These are phyloP conservation scores for Orychophragmus violaceus DNA, from an alignment of 345 rosid species.

Conservation along the genomic window DNA sequence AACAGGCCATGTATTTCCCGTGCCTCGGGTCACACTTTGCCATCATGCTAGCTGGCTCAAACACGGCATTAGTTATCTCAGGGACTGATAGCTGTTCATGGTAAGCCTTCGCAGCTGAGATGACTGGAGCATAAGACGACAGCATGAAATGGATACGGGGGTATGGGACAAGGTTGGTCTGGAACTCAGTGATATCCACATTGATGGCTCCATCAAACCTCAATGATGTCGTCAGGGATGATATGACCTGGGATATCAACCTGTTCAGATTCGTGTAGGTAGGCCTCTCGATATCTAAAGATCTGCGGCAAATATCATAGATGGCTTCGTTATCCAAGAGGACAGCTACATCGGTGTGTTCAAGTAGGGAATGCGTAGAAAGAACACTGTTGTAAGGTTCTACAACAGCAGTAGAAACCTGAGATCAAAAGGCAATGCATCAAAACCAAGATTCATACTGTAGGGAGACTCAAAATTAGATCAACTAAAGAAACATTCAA, in stretches of 20 bases:
- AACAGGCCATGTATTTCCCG: no score
- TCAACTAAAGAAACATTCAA: neutral
- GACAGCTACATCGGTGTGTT: conserved; percentile 63
- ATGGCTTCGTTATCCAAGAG: conserved; percentile 70
- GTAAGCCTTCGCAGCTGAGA: conserved; percentile 64
- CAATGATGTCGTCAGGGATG: conserved; percentile 56
- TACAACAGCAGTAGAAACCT: conserved; percentile 57
- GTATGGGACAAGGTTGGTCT: conserved; percentile 60
- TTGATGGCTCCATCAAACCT: conserved; percentile 69
- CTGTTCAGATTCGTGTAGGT: conserved; percentile 62
- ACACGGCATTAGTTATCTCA: conserved; percentile 60
- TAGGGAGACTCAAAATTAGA: neutral
- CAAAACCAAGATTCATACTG: no score
- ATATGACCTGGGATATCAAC: conserved; percentile 60
- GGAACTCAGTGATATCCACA: conserved; percentile 62
- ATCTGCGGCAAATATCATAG: conserved; percentile 54
- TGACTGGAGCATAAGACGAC: conserved; percentile 61
- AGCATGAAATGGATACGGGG: conserved; percentile 68
- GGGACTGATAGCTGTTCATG: conserved; percentile 65
- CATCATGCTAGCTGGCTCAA: no score
- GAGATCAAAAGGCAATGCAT: no score
- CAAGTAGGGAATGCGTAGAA: conserved; percentile 60
- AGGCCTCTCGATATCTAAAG: conserved; percentile 61
- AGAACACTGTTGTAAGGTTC: conserved; percentile 68
- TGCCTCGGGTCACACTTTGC: no score